Percentiles rank a stretch among this genome's conserved stretches.
Conservation (phyloP, 176 grass and related monocot genomes). For the Cymbopogon citratus region DNA sequence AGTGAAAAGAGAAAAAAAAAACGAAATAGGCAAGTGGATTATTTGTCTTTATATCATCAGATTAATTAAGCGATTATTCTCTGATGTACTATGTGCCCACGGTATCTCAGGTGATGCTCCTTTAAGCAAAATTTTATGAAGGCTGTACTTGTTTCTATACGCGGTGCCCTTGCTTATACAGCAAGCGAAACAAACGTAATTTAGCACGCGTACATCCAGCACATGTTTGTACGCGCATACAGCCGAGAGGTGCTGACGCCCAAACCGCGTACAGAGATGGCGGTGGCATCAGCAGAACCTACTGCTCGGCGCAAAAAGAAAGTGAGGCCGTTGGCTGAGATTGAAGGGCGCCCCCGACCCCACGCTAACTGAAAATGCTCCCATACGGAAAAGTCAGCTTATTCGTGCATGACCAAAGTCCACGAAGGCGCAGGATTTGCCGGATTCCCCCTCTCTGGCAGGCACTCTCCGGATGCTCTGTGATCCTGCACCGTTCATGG, state of each 20-base stretch:
- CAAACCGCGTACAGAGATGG: not conserved
- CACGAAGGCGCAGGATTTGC: not conserved
- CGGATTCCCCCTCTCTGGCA: not conserved
- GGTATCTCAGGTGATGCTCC: not conserved
- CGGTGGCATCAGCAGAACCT: not conserved
- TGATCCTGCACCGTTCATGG: not conserved
- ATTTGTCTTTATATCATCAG: too few relatives aligned
- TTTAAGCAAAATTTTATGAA: not conserved
- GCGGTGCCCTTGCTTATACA: not conserved
- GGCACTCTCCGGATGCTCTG: not conserved
- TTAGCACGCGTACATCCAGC: not conserved
- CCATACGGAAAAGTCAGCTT: not conserved
- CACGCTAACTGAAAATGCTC: not conserved
- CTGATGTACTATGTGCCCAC: not conserved
- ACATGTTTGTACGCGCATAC: too few relatives aligned
- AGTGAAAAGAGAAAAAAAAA: not conserved
- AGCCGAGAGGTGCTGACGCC: not conserved
- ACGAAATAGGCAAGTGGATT: too few relatives aligned
- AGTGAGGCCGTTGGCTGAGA: not conserved
- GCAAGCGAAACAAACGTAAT: not conserved
- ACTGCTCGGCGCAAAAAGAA: too few relatives aligned
- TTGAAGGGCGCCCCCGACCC: not conserved
- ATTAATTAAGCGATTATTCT: not conserved
- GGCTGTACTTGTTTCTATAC: not conserved
- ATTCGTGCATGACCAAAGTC: constrained; percentile 10